Evolutionary conservation across 2,329 filamentous ascomycete genomes (phyloP).

Genomic region (Setomelanomma holmii): DNA sequence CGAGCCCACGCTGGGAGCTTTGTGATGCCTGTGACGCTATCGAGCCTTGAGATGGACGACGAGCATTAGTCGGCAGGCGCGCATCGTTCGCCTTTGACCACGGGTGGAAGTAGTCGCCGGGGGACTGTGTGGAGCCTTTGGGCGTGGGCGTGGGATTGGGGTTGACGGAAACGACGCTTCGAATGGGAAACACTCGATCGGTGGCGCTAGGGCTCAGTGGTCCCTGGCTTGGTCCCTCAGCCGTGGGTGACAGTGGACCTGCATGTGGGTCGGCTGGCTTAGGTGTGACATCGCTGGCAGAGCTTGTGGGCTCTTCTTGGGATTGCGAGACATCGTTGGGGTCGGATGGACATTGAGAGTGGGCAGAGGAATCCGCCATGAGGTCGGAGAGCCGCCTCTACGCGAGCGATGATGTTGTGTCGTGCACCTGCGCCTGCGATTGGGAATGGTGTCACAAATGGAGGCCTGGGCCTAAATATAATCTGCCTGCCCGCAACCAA

Average conservation of each 20-base stretch:
- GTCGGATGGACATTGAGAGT: background rate
- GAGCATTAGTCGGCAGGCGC: conserved; percentile 25
- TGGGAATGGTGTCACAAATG: background rate
- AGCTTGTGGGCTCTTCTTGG: background rate
- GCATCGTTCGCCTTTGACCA: conserved; percentile 33
- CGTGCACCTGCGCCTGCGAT: background rate
- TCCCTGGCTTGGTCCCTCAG: background rate
- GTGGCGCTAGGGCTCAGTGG: conserved; percentile 48
- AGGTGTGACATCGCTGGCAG: background rate
- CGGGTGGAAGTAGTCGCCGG: conserved; percentile 48
- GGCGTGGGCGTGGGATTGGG: conserved; percentile 63
- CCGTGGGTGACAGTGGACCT: background rate
- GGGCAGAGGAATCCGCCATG: background rate
- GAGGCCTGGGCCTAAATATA: too few relatives aligned
- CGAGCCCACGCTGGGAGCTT: conserved; percentile 23
- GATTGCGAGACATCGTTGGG: background rate
- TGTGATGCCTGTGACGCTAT: conserved; percentile 39
- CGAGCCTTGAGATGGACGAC: conserved; percentile 38
- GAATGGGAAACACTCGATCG: conserved; percentile 80
- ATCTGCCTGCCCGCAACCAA: background rate
- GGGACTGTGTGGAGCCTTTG: conserved; percentile 22
- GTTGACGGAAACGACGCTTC: conserved; percentile 78
- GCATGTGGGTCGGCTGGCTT: background rate
- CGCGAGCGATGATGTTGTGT: background rate
- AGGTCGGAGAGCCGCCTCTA: background rate